Base-by-base conservation (phyloP, 352 stramenopile species). In the Phytophthora pinifolia region DNA sequence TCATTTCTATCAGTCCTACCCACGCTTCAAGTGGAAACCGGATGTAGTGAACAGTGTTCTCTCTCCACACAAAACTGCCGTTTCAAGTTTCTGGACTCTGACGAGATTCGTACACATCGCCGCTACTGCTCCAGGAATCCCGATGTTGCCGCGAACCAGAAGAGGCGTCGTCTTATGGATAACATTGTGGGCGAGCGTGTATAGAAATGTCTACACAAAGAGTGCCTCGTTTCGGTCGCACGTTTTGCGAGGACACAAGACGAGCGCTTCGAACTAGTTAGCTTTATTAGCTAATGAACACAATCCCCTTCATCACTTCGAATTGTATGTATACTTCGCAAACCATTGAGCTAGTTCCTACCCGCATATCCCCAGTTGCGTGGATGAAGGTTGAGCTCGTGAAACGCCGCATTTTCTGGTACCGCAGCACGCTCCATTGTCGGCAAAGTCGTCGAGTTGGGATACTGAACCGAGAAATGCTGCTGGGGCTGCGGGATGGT, bases 1-100 rank as follows among this genome's bases (percentile, higher is more conserved):
- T 4, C 25, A 62, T n/a, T 62, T 35, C 20, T 61, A 58, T 25
- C 14, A 37, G 5, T 12, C n/a, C 0, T 58, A 44, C 20, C 6
- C 9, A 9, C 29, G 37, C 15, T 10, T 61, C 1, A 35, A 36
- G 18, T 54, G 35, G 53, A 27, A 54, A 17, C 29, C 54, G 4
- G 37, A 62, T 12, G 4, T 62, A 4, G 43, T 48, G 1, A 14
- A 6, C 4, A 60, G 15, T 15, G 52, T 47, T 2, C 33, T 53
- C 22, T 27, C 43, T 9, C 1, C 0, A 7, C 15, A 46, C 9
- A 43, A 25, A 13, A 30, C 36, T 30, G 36, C 29, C 3, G 15
- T 9, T 20, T 29, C 13, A 43, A 43, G 15, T 14, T 1, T 2
- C 15, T 14, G 7, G n/a, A 30, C 4, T 25, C 13, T n/a, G 14